A percentile compares a stretch with the other conserved stretches of the same genome.
phyloP scores from a whole-genome alignment of 805 yeast species.

The Teunomyces lycoperdinae region DNA sequence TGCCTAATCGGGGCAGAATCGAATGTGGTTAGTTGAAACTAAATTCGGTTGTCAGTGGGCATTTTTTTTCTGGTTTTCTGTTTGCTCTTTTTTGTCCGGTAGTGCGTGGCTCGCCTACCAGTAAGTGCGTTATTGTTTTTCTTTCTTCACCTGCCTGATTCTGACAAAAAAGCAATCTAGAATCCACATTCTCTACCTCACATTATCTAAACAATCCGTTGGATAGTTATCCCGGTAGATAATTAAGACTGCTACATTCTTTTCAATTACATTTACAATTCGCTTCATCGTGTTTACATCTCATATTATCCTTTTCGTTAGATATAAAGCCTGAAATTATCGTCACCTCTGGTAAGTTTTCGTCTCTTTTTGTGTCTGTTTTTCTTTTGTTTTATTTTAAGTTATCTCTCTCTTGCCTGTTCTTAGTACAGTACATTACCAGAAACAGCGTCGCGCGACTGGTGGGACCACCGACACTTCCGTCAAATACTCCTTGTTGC shows the following conservation, averaged over 20 bases:
- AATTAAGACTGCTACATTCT: not conserved
- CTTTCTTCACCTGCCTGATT: not conserved
- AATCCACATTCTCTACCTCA: not conserved
- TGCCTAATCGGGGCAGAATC: slow-evolving; percentile 1
- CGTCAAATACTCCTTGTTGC: not conserved
- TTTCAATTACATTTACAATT: not conserved
- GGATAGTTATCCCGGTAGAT: too few relatives aligned
- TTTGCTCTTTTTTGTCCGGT: not conserved
- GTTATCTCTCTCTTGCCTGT: too few relatives aligned
- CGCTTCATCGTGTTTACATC: too few relatives aligned
- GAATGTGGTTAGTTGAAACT: not conserved
- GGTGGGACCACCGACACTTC: not conserved
- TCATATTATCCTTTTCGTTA: too few relatives aligned
- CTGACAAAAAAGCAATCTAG: not conserved
- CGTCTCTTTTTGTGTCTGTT: too few relatives aligned
- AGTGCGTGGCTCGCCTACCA: too few relatives aligned
- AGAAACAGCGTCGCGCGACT: too few relatives aligned
- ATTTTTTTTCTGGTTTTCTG: not conserved
- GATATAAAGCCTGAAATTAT: not conserved
- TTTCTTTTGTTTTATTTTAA: too few relatives aligned
- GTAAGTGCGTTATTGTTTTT: too few relatives aligned
- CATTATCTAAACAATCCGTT: too few relatives aligned
- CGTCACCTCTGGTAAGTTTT: not conserved
- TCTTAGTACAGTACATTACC: too few relatives aligned
- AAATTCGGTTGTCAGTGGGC: not conserved